Conservation (phyloP, 306 rosid species). For the Medicago lupulina region DNA sequence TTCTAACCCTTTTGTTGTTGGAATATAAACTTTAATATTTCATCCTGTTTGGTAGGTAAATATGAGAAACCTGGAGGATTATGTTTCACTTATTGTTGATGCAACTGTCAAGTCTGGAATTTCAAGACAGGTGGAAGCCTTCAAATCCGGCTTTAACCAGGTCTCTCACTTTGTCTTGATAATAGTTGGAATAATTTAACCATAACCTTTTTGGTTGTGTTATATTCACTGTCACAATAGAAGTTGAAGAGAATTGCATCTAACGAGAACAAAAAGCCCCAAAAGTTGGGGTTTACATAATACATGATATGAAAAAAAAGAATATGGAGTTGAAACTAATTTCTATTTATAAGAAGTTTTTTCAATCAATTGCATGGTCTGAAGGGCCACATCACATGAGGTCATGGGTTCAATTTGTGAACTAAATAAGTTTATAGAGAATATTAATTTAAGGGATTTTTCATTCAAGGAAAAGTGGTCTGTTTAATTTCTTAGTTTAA, state of each 20-base stretch:
- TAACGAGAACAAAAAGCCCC: not conserved
- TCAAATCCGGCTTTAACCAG: constrained; percentile 91
- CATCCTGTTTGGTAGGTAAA: constrained; percentile 68
- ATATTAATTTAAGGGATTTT: too few relatives aligned
- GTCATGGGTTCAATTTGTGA: too few relatives aligned
- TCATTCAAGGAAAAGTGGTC: too few relatives aligned
- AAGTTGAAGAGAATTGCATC: constrained; percentile 23
- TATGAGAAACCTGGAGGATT: constrained; percentile 74
- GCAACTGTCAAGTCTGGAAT: constrained; percentile 82
- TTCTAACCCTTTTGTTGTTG: constrained; percentile 30
- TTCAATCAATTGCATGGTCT: too few relatives aligned
- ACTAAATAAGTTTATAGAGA: too few relatives aligned
- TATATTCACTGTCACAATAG: constrained; percentile 1
- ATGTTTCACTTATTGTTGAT: constrained; percentile 70
- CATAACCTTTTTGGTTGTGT: constrained; percentile 18
- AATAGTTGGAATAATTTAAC: constrained; percentile 18
- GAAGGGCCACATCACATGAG: too few relatives aligned
- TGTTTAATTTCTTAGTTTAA: too few relatives aligned
- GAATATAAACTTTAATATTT: constrained; percentile 9
- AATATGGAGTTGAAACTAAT: too few relatives aligned
- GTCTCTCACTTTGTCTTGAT: constrained; percentile 47
- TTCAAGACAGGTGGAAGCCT: constrained; percentile 90
- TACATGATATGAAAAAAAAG: too few relatives aligned
- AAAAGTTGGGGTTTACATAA: constrained; percentile 5
- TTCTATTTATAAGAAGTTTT: too few relatives aligned